Conservation (phyloP, 1,139 yeast species). For the Protomyces macrosporus region DNA sequence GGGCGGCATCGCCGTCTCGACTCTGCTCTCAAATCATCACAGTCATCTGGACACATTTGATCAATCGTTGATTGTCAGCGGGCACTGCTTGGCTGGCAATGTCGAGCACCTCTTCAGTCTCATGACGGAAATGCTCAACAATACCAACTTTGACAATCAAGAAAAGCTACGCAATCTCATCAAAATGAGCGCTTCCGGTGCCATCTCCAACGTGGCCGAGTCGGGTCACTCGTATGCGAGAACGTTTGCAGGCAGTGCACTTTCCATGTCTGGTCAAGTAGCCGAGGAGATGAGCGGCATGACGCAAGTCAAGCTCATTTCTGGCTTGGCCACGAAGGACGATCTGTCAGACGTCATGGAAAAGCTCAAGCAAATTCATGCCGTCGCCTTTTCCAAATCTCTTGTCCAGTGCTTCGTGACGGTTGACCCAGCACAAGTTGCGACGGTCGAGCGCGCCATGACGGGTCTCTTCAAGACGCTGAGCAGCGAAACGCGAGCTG, state of each 20-base stretch:
- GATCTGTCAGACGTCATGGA: slow-evolving; percentile 46
- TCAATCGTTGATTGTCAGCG: slow-evolving; percentile 55
- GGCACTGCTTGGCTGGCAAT: slow-evolving; percentile 69
- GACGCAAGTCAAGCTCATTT: slow-evolving; percentile 66
- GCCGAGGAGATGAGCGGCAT: slow-evolving; percentile 66
- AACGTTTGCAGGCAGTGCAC: slow-evolving; percentile 58
- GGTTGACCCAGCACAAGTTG: slow-evolving; percentile 44
- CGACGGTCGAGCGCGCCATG: slow-evolving; percentile 42
- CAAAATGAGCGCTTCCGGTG: slow-evolving; percentile 49
- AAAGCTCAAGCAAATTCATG: slow-evolving; percentile 47
- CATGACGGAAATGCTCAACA: slow-evolving; percentile 61
- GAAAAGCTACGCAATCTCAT: slow-evolving; percentile 70
- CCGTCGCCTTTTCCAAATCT: slow-evolving; percentile 43
- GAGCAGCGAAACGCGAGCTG: not conserved
- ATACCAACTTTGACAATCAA: slow-evolving; percentile 63
- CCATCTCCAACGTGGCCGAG: slow-evolving; percentile 80
- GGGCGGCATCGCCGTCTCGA: slow-evolving; percentile 70
- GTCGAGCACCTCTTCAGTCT: slow-evolving; percentile 55
- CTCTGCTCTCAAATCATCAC: slow-evolving; percentile 57
- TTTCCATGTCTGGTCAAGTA: slow-evolving; percentile 57
- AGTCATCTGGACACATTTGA: slow-evolving; percentile 43
- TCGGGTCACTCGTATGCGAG: slow-evolving; percentile 84
- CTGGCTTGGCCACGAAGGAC: slow-evolving; percentile 53
- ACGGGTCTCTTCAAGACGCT: slow-evolving; percentile 1
- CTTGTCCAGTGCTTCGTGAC: slow-evolving; percentile 55